Evolutionary conservation across 2,329 filamentous ascomycete genomes (phyloP), one percentile per base, ranked within the genome.

Genomic region (Colletotrichum lini): DNA sequence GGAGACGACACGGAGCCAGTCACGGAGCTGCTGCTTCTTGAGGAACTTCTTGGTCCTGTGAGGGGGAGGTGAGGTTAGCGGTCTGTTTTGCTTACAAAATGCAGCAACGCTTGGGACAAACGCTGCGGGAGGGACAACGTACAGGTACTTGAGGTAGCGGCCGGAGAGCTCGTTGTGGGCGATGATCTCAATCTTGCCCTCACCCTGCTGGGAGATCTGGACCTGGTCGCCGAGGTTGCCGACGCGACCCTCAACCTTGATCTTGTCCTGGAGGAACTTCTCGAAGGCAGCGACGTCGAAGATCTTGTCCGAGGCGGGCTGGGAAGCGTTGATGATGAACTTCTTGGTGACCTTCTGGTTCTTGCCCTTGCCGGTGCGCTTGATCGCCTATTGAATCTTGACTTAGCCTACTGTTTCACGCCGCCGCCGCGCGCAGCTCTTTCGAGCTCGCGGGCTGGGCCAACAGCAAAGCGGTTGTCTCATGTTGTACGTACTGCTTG

Each of bases 21-120:
- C 96, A 89, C 96, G 94, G 84, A 99, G 94, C 92, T 98, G 96
- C 91, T 98, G 94, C 94, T 99, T 99, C 95, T 99, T 99, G 87
- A 99, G 93, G 93, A 98, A 99, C 92, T 99, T 99, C 94, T 99
- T 99, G 86, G 96, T 99, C 85, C 94, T 97, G 78, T 59, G 73
- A 10, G 73, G 8, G 26, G 13, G 18, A 21, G 3, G 23, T 35
- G 2, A n/a, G 3, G 66, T 73, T 38, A 73, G 72, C 16, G 2
- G 58, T 44, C 42, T 47, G 8, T n/a, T 18, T 13, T 10, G n/a
- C n/a, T 21, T 0, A 35, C 9, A 1, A 13, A 9, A 15, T 3
- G n/a, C n/a, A 8, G 35, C 44, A 18, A 40, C 7, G 52, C 18
- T 7, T 38, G 9, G 50, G 44, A 8, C 21, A 40, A 1, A n/a